Evolutionary conservation across 805 yeast genomes (phyloP), one percentile per base, ranked within the genome.

Genomic region (Ogataea trehaloabstinens): DNA sequence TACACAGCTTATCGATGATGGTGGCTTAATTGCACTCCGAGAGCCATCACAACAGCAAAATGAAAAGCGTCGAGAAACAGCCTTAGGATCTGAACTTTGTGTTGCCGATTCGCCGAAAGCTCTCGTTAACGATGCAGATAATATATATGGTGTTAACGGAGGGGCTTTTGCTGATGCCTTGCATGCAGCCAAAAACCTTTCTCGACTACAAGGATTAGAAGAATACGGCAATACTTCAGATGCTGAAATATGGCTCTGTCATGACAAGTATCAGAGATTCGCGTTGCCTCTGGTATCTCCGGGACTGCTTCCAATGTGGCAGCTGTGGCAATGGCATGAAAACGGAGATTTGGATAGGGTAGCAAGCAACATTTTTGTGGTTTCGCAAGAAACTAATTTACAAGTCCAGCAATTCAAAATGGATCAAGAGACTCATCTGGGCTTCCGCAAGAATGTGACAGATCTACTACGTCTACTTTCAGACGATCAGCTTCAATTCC

Each of bases 281-380:
- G 19, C 28, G 1, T 11, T 46, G 18, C 56, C 82, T 1, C 48
- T 51, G 8, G 74, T 76, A 3, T 51, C 70, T 2, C 80, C 82
- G 0, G 83, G 84, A 0, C 43, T 73, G 3, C 48, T 73, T 8
- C 78, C 82, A 1, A 34, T 76, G 21, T 51, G 60, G 60, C 80
- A 76, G 46, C 43, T 76, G 12, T 36, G 56, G n/a, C 60, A 61
- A 13, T 48, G 66, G 56, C 45, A 70, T 24, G 57, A 60, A 28
- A 41, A 48, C 10, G 66, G 64, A 3, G 48, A 50, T 13, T 44
- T 52, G 19, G 30, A n/a, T 4, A 16, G 19, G n/a, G 15, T 43
- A 13, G 40, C 46, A 25, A 20, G 34, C 19, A 34, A 37, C 28
- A 10, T 38, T 19, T 28, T 37, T 28, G 25, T 43, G 5, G 18